These are phyloP conservation scores for Melampsora americana DNA, from an alignment of 1,284 basidiomycete species.

Conservation along the genomic window DNA sequence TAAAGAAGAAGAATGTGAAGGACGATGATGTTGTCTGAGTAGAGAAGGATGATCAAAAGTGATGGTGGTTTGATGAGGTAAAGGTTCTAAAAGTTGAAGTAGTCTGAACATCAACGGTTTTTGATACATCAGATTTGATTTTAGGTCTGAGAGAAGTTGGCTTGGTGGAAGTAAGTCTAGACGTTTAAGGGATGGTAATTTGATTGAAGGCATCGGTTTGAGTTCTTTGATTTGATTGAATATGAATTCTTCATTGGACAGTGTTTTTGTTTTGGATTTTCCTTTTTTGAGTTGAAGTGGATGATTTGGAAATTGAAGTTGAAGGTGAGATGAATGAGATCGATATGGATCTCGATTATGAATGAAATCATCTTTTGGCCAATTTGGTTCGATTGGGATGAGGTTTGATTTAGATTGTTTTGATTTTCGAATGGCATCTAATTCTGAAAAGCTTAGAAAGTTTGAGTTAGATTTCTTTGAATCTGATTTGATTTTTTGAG, in stretches of 20 bases:
- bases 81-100: neutral
- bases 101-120: slow-evolving; percentile 11
- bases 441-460: slow-evolving; percentile 15
- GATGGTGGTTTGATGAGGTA: neutral
- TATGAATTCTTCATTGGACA: neutral
- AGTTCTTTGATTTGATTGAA: neutral
- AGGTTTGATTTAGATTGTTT: neutral
- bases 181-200: neutral
- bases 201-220: neutral
- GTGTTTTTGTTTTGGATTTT: neutral
- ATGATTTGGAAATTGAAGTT: neutral
- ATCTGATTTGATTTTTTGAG: neutral
- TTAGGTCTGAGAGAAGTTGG: neutral
- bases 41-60: slow-evolving; percentile 16
- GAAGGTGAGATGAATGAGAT: neutral
- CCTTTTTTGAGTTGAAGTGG: slow-evolving; percentile 1
- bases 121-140: neutral
- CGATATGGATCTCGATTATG: slow-evolving; percentile 6
- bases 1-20: slow-evolving; percentile 48
- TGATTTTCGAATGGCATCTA: slow-evolving; percentile 7
- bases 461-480: neutral
- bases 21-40: slow-evolving; percentile 19
- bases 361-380: neutral
- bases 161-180: neutral
- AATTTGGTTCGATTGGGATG: neutral